Conservation (phyloP, 2,329 filamentous ascomycete species). For the Aureobasidium pullulans region DNA sequence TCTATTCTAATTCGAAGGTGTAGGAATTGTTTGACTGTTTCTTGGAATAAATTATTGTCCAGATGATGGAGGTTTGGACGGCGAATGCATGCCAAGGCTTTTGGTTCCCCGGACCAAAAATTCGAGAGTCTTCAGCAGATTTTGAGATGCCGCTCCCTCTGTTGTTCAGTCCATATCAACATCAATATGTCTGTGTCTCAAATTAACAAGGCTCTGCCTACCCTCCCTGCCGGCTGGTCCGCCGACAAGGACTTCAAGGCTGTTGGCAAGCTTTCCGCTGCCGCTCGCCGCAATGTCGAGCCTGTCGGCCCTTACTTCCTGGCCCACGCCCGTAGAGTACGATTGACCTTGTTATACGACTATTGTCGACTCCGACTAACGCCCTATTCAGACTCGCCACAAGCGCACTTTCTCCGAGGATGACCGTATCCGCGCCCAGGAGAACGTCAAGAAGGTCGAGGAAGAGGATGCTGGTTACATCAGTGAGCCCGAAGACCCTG, state of each 20-base stretch:
- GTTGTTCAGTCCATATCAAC: background rate
- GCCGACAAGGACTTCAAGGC: constrained; percentile 90
- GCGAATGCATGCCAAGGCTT: background rate
- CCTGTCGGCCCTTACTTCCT: constrained; percentile 97
- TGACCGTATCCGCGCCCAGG: constrained; percentile 91
- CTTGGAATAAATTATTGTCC: background rate
- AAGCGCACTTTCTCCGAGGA: constrained; percentile 98
- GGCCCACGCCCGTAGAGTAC: constrained; percentile 76
- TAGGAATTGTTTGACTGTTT: background rate
- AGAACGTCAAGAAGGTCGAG: constrained; percentile 92
- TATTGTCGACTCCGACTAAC: background rate
- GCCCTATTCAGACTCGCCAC: constrained; percentile 54
- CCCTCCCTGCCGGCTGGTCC: constrained; percentile 72
- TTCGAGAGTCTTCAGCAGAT: constrained; percentile 8
- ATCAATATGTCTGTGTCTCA: constrained; percentile 57
- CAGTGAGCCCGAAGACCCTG: constrained; percentile 85
- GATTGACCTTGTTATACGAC: constrained; percentile 34
- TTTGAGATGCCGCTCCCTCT: background rate
- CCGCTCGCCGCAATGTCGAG: constrained; percentile 83
- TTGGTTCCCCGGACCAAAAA: constrained; percentile 1
- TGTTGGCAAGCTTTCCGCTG: constrained; percentile 65
- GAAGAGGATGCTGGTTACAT: constrained; percentile 84
- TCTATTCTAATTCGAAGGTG: too few species aligned
- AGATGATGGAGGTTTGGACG: background rate
- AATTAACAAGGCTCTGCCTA: constrained; percentile 60